These are phyloP conservation scores for Sporisorium exsertum DNA, from an alignment of 1,284 basidiomycete species.

Conservation along the genomic window DNA sequence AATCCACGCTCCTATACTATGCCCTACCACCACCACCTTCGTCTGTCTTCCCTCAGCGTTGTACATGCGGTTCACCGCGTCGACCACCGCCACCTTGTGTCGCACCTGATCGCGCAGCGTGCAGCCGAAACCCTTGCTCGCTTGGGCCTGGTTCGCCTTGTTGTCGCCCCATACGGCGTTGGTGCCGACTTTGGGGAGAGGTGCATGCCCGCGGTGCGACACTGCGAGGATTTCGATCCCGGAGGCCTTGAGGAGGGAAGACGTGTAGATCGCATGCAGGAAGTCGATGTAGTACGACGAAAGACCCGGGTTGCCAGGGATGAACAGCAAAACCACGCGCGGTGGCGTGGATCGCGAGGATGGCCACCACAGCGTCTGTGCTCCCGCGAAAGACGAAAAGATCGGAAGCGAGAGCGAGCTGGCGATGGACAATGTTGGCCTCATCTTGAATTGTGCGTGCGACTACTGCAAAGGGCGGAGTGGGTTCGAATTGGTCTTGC, in stretches of 20 bases:
- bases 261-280: constrained; percentile 41
- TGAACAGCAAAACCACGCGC: constrained; percentile 51
- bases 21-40: constrained; percentile 53
- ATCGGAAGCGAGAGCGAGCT: constrained; percentile 36
- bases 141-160: constrained; percentile 10
- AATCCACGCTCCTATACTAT: constrained; percentile 60
- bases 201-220: constrained; percentile 56
- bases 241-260: not conserved
- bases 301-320: constrained; percentile 61
- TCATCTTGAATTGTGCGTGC: constrained; percentile 5
- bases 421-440: constrained; percentile 21
- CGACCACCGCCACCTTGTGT: constrained; percentile 53
- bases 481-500: not conserved
- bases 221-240: constrained; percentile 54
- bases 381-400: constrained; percentile 40
- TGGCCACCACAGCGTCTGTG: constrained; percentile 53
- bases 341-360: constrained; percentile 14
- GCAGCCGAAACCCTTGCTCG: constrained; percentile 30
- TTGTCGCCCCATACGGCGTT: constrained; percentile 34
- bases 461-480: not conserved
- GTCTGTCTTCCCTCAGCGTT: constrained; percentile 10
- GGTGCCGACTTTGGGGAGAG: constrained; percentile 27
- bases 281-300: constrained; percentile 55
- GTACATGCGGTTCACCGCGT: constrained; percentile 34
- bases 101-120: constrained; percentile 52